Base-by-base conservation (phyloP, 2,329 filamentous ascomycete genomes). In the Ramularia endophylla region DNA sequence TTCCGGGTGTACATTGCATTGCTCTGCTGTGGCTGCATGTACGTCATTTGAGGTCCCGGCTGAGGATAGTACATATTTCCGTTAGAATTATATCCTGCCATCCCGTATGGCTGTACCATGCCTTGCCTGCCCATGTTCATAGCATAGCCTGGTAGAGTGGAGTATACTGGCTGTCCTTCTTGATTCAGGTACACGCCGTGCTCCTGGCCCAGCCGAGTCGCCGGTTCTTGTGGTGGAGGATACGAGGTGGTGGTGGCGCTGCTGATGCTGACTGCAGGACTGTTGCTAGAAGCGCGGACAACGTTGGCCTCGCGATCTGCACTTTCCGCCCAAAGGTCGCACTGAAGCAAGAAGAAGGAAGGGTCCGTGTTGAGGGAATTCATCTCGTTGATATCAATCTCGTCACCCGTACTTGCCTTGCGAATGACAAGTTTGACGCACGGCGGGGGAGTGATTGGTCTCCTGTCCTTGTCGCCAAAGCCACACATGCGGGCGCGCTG, bases 391-490 rank as follows among this genome's bases (percentile, higher is more conserved):
- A 82, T 83, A 62, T 92, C 84, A 31, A 94, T 77, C 61, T 94
- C 87, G 58, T 87, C 81, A 16, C 85, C 82, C 0, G 86, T 89
- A 12, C 68, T 66, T 30, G 75, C 70, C 63, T 95, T 87, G 47
- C 75, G 80, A 38, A 97, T 83, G 28, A 92, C 74, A 9, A 97
- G 76, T 50, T 84, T 78, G 38, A 97, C 84, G 64, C 90, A 95
- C 3, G 92, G 90, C 16, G 92, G 92, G 11, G 92, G 90, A 19
- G 92, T 97, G 55, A 98, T 95, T 18, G 92, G 92, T 50, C 92
- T 78, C 51, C 92, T 85, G 65, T 98, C 92, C 85, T 97, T 98
- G 71, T 98, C 92, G 48, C 92, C 92, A 68, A 97, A 98, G 6
- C 92, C 92, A 69, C 92, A 98, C 92, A 97, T 97, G 47, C 92